Percentiles rank a stretch among this genome's conserved stretches.
Evolutionary conservation across 306 rosid genomes (phyloP).

Genomic region (Quercus robur): DNA sequence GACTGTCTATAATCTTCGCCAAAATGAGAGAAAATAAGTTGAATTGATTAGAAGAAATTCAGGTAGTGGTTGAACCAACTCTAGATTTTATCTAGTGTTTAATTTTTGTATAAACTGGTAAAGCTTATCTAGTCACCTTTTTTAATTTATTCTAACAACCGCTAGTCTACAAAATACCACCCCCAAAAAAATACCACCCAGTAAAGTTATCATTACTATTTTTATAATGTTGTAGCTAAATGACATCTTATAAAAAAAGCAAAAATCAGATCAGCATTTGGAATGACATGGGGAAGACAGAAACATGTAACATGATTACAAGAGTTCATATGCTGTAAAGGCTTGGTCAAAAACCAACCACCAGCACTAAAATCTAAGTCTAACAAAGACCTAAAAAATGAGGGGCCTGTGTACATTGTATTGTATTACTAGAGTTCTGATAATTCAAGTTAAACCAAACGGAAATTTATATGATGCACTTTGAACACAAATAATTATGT

Average conservation of each 20-base stretch:
- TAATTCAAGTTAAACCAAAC: neutral
- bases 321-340: neutral
- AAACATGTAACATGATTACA: neutral
- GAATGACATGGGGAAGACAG: neutral
- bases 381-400: too few relatives aligned
- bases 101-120: neutral
- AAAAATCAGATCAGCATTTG: neutral
- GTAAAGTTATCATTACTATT: neutral
- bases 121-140: neutral
- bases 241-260: neutral
- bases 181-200: neutral
- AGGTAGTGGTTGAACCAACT: neutral
- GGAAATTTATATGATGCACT: neutral
- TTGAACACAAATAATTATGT: neutral
- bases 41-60: neutral
- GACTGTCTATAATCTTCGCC: neutral
- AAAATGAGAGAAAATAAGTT: neutral
- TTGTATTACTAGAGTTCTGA: neutral
- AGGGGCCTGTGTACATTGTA: too few relatives aligned
- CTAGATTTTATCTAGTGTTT: neutral
- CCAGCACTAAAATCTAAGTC: too few relatives aligned
- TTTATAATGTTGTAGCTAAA: neutral
- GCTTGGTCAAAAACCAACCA: too few relatives aligned
- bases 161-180: neutral
- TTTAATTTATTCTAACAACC: neutral